These are phyloP conservation scores for Talaromyces thailandensis DNA, from an alignment of 495 filamentous ascomycete species.

Conservation along the genomic window DNA sequence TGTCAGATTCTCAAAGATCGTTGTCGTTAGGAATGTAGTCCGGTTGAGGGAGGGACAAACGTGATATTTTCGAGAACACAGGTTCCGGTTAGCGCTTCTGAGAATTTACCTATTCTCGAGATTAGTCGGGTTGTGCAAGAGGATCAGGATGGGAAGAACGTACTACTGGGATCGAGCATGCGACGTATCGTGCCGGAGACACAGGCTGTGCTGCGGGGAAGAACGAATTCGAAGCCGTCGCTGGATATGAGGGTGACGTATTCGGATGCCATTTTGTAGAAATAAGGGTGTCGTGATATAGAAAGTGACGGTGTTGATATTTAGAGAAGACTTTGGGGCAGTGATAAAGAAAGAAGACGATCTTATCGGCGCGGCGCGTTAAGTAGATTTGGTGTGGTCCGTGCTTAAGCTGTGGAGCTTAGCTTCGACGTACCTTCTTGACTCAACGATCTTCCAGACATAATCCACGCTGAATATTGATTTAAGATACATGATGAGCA, in stretches of 20 bases:
- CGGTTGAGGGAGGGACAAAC: constrained; percentile 45
- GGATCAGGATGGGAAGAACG: constrained; percentile 14
- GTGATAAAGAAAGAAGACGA: not conserved
- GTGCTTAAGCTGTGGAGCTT: constrained; percentile 3
- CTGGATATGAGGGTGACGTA: constrained; percentile 81
- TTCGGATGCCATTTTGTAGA: constrained; percentile 8
- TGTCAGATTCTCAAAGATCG: not conserved
- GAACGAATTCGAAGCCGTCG: constrained; percentile 83
- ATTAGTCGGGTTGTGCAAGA: not conserved
- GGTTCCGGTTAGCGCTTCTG: constrained; percentile 55
- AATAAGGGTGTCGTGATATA: not conserved
- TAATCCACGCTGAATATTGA: not conserved
- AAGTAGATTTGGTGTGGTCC: not conserved
- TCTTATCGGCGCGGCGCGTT: not conserved
- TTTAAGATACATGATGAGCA: not conserved
- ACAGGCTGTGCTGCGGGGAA: constrained; percentile 67
- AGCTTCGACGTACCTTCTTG: not conserved
- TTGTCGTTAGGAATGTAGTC: too few relatives aligned
- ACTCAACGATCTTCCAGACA: not conserved
- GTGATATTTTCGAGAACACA: constrained; percentile 64
- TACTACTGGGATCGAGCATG: constrained; percentile 78
- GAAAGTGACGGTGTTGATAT: not conserved
- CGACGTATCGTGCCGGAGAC: constrained; percentile 68
- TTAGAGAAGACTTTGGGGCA: not conserved
- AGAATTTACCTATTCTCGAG: constrained; percentile 49